Evolutionary conservation across 2,329 filamentous ascomycete genomes (phyloP), one percentile per base, ranked within the genome.

Genomic region (Trichoderma koningiopsis): DNA sequence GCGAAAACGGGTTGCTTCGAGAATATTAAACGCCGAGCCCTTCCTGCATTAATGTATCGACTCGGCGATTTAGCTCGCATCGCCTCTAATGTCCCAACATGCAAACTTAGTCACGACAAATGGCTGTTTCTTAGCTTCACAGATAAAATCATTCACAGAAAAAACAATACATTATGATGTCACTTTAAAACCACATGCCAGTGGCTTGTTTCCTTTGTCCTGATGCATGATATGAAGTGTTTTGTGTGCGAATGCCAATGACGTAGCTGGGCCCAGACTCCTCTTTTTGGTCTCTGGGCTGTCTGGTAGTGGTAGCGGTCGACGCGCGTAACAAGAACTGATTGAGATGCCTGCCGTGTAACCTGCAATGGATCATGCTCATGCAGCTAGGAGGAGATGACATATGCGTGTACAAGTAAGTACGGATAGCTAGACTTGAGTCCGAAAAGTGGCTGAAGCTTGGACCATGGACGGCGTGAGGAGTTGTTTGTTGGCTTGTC

Each of bases 121-220:
- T 76, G 77, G 77, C 78, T 80, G 76, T 80, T 80, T 81, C 75
- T 80, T 80, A 79, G 78, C 79, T 68, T 81, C 78, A 78, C 76
- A 79, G 75, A 80, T 79, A 77, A 77, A 79, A 76, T 64, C 73
- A 78, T 79, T 75, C 75, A 78, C 58, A 69, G 52, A 65, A 65
- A 69, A 70, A 69, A 70, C 65, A 68, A 57, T 35, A 19, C 55
- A 66, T 63, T 63, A 60, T 70, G 66, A 70, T 66, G 69, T 70
- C 69, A 70, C 60, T 70, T 68, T 57, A n/a, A 35, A 27, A 29
- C 5, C 13, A 43, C 40, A 43, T 43, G 19, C 40, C 19, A 43
- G 4, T 8, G 37, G 29, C 33, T 35, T 43, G 19, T 10, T 19
- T 24, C 14, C 5, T 62, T 58, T 35, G 29, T 53, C 29, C 69